These are phyloP conservation scores for Fusarium avenaceum DNA, from an alignment of 2,329 filamentous ascomycete genomes.

Conservation along the genomic window DNA sequence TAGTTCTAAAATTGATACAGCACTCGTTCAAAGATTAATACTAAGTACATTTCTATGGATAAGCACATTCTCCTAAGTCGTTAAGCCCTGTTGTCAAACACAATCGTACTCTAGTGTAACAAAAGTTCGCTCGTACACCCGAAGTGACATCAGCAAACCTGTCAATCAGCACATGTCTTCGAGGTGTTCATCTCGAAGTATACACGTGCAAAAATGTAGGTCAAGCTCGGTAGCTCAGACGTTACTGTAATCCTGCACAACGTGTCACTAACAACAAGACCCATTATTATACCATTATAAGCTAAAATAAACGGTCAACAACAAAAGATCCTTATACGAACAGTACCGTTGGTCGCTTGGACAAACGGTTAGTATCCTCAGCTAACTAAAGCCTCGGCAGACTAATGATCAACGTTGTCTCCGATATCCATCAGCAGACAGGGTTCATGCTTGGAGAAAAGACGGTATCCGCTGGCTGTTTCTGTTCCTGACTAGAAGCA, in stretches of 20 bases:
- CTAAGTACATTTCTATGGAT: too few relatives aligned
- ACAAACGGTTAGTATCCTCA: slow-evolving; percentile 24
- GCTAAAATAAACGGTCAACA: slow-evolving; percentile 3
- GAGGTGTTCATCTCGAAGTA: background rate
- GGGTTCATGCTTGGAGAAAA: slow-evolving; percentile 18
- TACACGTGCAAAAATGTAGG: background rate
- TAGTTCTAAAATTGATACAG: too few relatives aligned
- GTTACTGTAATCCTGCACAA: slow-evolving; percentile 1
- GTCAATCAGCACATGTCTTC: background rate
- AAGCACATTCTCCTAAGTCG: too few relatives aligned
- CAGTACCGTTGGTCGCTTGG: slow-evolving; percentile 8
- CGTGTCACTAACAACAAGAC: slow-evolving; percentile 6
- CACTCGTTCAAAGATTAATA: too few relatives aligned
- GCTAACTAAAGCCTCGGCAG: slow-evolving; percentile 12
- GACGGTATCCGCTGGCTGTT: slow-evolving; percentile 5
- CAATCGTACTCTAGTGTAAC: too few relatives aligned
- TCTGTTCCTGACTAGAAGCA: slow-evolving; percentile 20
- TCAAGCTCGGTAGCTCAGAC: slow-evolving; percentile 1
- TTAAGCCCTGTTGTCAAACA: too few relatives aligned
- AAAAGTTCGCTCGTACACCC: too few relatives aligned
- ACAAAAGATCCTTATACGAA: background rate
- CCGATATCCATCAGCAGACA: slow-evolving; percentile 9
- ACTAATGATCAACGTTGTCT: slow-evolving; percentile 1
- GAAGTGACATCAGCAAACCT: too few relatives aligned
- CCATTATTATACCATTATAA: background rate